A percentile compares a stretch with the other conserved stretches of the same genome.
Evolutionary conservation across 2,329 filamentous ascomycete species (phyloP).

Genomic region (Sarocladium oryzae): DNA sequence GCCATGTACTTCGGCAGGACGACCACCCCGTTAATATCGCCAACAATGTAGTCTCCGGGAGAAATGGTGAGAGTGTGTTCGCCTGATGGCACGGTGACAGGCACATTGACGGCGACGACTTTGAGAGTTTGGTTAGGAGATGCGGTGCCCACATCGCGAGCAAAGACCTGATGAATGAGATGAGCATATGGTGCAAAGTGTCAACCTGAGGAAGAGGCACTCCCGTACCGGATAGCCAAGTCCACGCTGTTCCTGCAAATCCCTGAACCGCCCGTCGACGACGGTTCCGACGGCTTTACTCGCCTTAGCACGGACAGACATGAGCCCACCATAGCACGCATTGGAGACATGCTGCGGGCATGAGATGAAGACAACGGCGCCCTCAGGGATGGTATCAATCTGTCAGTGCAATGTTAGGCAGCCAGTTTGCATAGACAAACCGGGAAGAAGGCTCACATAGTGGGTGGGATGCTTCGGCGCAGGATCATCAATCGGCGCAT

Average conservation of each 20-base stretch:
- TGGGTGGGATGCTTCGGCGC: constrained; percentile 37
- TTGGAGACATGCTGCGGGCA: constrained; percentile 9
- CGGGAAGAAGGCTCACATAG: constrained; percentile 31
- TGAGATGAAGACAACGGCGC: constrained; percentile 12
- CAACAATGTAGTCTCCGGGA: constrained; percentile 39
- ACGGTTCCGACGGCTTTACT: constrained; percentile 11
- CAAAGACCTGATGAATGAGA: constrained; percentile 26
- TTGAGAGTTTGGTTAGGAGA: constrained; percentile 35
- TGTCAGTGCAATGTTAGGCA: neutral
- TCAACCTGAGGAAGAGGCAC: neutral
- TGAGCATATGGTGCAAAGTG: neutral
- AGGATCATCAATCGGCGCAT: constrained; percentile 39
- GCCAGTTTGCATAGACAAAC: neutral
- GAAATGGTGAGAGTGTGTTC: constrained; percentile 31
- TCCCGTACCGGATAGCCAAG: constrained; percentile 14
- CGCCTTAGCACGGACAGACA: constrained; percentile 11
- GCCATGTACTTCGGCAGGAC: constrained; percentile 32
- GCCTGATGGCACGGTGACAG: constrained; percentile 30
- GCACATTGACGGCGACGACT: constrained; percentile 34
- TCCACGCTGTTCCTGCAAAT: constrained; percentile 12
- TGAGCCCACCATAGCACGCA: constrained; percentile 13
- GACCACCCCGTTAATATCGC: constrained; percentile 39
- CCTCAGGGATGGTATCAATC: constrained; percentile 12
- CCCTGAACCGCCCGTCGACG: constrained; percentile 12
- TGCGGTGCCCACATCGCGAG: constrained; percentile 37